phyloP scores from a whole-genome alignment of 306 rosid genomes.

The Sphenostylis stenocarpa region DNA sequence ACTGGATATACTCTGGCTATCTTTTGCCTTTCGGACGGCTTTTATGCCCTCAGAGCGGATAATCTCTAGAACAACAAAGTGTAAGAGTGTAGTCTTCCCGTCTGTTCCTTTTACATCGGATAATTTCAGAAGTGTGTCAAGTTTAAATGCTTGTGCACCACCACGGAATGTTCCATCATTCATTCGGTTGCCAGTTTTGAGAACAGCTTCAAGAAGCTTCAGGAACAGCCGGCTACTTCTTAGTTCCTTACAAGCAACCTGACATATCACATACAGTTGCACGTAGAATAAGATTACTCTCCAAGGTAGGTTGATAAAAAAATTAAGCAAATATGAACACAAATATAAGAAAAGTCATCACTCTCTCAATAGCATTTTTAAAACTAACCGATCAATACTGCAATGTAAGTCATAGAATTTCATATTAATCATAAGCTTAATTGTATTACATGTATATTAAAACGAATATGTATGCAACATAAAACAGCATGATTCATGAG shows the following conservation, averaged over 20 bases:
- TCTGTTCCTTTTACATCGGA: slow-evolving; percentile 94
- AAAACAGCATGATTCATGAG: background rate
- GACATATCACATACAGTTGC: slow-evolving; percentile 35
- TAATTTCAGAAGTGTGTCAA: slow-evolving; percentile 90
- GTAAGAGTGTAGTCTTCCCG: slow-evolving; percentile 96
- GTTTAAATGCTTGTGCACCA: slow-evolving; percentile 94
- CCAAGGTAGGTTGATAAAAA: background rate
- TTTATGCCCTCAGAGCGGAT: slow-evolving; percentile 89
- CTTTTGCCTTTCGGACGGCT: slow-evolving; percentile 62
- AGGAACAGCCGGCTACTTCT: slow-evolving; percentile 84
- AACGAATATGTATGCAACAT: background rate
- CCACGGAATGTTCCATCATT: slow-evolving; percentile 96
- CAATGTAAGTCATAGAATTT: background rate
- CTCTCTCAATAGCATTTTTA: background rate
- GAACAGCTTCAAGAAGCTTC: slow-evolving; percentile 98
- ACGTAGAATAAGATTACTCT: slow-evolving; percentile 19
- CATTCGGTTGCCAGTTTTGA: slow-evolving; percentile 99
- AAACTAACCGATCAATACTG: slow-evolving; percentile 2
- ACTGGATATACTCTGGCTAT: slow-evolving; percentile 56
- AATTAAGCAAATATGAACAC: background rate
- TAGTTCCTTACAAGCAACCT: slow-evolving; percentile 92
- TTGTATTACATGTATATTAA: background rate
- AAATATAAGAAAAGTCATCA: too few relatives aligned
- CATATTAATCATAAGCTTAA: background rate
- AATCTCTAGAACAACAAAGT: slow-evolving; percentile 92